phyloP scores from a whole-genome alignment of 257 asterid species.

The Plantago ovata region DNA sequence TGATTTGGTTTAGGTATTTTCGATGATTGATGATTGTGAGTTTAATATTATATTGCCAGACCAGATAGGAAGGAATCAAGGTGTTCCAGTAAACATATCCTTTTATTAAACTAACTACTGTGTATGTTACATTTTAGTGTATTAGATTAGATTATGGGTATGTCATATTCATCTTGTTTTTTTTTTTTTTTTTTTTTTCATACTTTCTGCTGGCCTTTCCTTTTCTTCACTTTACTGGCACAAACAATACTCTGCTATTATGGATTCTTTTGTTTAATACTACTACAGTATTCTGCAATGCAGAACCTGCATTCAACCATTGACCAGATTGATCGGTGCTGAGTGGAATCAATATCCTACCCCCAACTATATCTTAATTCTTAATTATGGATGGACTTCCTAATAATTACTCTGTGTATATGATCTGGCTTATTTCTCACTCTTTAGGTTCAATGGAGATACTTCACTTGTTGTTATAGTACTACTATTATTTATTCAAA shows the following conservation, averaged over 20 bases:
- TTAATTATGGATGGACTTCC: neutral
- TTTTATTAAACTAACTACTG: conserved; percentile 8
- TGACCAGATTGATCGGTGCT: conserved; percentile 7
- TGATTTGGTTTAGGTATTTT: too few species aligned
- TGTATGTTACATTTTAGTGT: conserved; percentile 15
- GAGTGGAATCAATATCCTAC: neutral
- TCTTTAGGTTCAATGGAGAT: neutral
- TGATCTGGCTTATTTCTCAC: conserved; percentile 22
- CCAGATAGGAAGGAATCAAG: too few species aligned
- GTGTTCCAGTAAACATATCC: neutral
- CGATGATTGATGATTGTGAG: neutral
- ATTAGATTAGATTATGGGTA: conserved; percentile 31
- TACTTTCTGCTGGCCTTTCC: conserved; percentile 41
- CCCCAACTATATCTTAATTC: conserved; percentile 9
- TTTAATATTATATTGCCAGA: too few species aligned
- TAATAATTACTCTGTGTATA: conserved; percentile 13
- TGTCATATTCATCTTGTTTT: conserved; percentile 40
- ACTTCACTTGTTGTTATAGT: too few species aligned
- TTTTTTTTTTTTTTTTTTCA: conserved; percentile 17
- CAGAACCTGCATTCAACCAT: conserved; percentile 25
- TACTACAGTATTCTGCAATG: conserved; percentile 25
- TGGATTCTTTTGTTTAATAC: conserved; percentile 30
- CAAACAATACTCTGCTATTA: conserved; percentile 22
- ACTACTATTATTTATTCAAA: too few species aligned
- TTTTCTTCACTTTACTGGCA: conserved; percentile 36